phyloP scores from a whole-genome alignment of 805 yeast genomes.

The Wickerhamomyces subpelliculosus region DNA sequence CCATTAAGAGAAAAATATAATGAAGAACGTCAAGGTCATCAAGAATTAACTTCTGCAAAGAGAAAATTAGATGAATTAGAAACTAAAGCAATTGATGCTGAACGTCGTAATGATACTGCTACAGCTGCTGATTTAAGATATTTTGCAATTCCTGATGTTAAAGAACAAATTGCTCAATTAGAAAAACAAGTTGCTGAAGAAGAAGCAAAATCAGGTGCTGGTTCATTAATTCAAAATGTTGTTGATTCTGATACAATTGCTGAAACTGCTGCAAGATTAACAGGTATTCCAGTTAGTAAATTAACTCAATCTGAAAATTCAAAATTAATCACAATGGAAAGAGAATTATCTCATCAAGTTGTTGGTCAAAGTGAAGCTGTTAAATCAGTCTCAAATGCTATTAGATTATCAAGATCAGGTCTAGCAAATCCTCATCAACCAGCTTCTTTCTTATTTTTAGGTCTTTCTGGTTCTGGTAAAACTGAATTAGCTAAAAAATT shows the following conservation, averaged over 20 bases:
- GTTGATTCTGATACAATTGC: conserved; percentile 90
- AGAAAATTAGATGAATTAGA: conserved; percentile 89
- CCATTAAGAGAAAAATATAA: conserved; percentile 83
- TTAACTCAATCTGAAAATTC: conserved; percentile 92
- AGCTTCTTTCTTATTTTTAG: conserved; percentile 89
- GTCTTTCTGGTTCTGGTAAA: conserved; percentile 96
- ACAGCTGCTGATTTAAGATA: conserved; percentile 94
- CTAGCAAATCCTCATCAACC: conserved; percentile 96
- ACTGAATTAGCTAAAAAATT: conserved; percentile 95
- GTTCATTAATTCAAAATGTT: conserved; percentile 74
- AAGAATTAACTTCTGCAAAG: conserved; percentile 82
- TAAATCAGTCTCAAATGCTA: conserved; percentile 92
- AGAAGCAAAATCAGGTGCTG: conserved; percentile 50
- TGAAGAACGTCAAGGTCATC: conserved; percentile 87
- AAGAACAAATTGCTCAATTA: conserved; percentile 64
- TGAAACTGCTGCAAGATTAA: conserved; percentile 94
- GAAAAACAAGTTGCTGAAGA: conserved; percentile 78
- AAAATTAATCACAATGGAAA: conserved; percentile 92
- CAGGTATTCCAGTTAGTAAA: conserved; percentile 95
- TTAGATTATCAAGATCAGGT: conserved; percentile 89
- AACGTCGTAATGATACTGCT: conserved; percentile 90
- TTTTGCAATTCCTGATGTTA: conserved; percentile 93
- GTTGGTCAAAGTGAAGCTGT: conserved; percentile 97
- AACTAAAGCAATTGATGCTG: conserved; percentile 91
- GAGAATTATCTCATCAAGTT: conserved; percentile 69